Conservation (phyloP, 2,329 filamentous ascomycete species). For the Claviceps sp. region DNA sequence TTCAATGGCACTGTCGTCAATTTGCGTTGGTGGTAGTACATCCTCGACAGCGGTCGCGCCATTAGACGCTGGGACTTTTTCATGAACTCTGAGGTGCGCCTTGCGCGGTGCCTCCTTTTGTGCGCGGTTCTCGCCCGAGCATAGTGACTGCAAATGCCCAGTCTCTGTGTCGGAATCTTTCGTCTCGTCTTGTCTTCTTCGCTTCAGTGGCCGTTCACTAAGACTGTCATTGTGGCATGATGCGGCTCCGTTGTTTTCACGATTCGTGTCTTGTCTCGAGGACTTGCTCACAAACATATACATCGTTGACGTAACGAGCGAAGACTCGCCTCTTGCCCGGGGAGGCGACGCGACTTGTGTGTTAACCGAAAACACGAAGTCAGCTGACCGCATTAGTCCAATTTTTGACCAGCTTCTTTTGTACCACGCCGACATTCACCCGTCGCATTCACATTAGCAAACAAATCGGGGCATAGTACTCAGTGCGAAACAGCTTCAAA, state of each 20-base stretch:
- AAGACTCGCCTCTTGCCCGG: not conserved
- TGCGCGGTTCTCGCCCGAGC: conserved; percentile 6
- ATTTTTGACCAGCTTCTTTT: not conserved
- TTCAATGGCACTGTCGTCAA: conserved; percentile 59
- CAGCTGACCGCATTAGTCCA: conserved; percentile 19
- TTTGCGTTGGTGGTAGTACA: conserved; percentile 53
- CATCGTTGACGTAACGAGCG: conserved; percentile 15
- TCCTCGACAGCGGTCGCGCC: conserved; percentile 25
- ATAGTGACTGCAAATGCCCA: conserved; percentile 10
- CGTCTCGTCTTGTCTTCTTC: conserved; percentile 16
- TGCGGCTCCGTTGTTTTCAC: not conserved
- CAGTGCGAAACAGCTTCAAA: not conserved
- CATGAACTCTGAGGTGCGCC: conserved; percentile 1
- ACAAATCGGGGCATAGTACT: not conserved
- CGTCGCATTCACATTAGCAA: not conserved
- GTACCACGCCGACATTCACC: conserved; percentile 2
- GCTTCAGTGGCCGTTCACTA: conserved; percentile 17
- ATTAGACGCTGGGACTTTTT: conserved; percentile 7
- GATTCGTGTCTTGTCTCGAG: conserved; percentile 10
- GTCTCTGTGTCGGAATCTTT: conserved; percentile 12
- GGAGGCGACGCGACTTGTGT: conserved; percentile 4
- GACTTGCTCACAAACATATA: conserved; percentile 24
- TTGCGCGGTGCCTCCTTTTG: not conserved
- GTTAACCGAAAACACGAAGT: conserved; percentile 20
- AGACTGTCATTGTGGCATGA: conserved; percentile 2